These are phyloP conservation scores for Bipolaris sorokiniana DNA, from an alignment of 2,329 filamentous ascomycete genomes.

Conservation along the genomic window DNA sequence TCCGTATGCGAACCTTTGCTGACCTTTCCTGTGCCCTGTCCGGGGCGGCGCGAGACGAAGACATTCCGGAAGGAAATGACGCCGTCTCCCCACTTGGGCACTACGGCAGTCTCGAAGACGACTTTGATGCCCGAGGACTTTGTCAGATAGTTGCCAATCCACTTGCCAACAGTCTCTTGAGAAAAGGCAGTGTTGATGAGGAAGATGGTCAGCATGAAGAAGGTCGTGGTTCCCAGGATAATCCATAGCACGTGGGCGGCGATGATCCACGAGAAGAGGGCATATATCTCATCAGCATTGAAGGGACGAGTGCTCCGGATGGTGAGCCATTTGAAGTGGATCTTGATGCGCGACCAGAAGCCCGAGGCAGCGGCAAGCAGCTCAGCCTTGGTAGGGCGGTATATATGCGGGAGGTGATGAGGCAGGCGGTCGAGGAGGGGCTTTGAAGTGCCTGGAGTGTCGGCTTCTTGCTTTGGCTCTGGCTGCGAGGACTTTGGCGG, in stretches of 20 bases:
- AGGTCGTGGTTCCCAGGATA: slow-evolving; percentile 94
- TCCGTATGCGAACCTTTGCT: slow-evolving; percentile 88
- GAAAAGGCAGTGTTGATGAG: slow-evolving; percentile 96
- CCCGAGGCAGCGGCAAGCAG: slow-evolving; percentile 88
- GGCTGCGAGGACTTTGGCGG: slow-evolving; percentile 30
- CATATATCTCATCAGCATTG: slow-evolving; percentile 95
- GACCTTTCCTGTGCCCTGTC: slow-evolving; percentile 79
- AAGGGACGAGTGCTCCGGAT: slow-evolving; percentile 93
- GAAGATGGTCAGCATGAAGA: slow-evolving; percentile 89
- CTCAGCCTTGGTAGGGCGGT: slow-evolving; percentile 92
- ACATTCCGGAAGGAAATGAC: slow-evolving; percentile 98
- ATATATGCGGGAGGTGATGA: slow-evolving; percentile 68
- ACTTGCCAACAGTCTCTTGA: slow-evolving; percentile 91
- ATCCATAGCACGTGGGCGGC: slow-evolving; percentile 94
- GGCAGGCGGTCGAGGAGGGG: slow-evolving; percentile 63
- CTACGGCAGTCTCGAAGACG: slow-evolving; percentile 96
- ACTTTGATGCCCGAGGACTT: slow-evolving; percentile 91
- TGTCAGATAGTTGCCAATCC: slow-evolving; percentile 94
- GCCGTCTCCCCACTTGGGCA: slow-evolving; percentile 92
- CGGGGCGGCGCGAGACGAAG: slow-evolving; percentile 89
- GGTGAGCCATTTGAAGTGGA: slow-evolving; percentile 97
- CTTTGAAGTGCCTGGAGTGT: slow-evolving; percentile 37
- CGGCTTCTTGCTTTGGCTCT: slow-evolving; percentile 30
- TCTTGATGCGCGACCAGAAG: slow-evolving; percentile 87
- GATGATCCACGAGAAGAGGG: slow-evolving; percentile 93